Evolutionary conservation across 208 protist genomes (phyloP).

Genomic region (Histomonas meleagridis): DNA sequence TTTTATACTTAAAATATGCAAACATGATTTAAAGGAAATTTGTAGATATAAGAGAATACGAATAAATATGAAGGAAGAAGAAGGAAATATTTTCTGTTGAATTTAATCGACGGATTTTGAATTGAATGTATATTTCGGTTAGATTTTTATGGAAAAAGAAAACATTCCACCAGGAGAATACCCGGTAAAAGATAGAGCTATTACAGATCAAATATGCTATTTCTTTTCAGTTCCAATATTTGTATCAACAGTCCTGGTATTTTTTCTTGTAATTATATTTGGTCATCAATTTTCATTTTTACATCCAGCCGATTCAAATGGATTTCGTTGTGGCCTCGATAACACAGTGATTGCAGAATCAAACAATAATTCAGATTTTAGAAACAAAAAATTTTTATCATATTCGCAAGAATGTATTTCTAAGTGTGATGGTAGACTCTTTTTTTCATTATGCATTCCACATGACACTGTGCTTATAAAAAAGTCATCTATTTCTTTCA

Average conservation of each 20-base stretch:
- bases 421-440: background rate
- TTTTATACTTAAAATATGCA: too few species aligned
- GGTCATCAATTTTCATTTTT: background rate
- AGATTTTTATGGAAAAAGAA: too few species aligned
- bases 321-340: background rate
- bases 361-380: too few species aligned
- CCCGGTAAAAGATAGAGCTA: background rate
- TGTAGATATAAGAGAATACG: too few species aligned
- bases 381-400: too few species aligned
- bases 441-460: conserved; percentile 6
- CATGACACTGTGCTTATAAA: background rate
- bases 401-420: too few species aligned
- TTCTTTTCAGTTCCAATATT: background rate
- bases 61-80: too few species aligned
- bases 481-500: background rate
- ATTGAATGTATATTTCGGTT: too few species aligned
- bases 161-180: background rate
- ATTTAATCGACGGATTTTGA: too few species aligned
- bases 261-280: background rate
- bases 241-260: background rate
- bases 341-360: too few species aligned
- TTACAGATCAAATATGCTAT: background rate
- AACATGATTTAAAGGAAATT: too few species aligned
- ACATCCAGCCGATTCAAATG: background rate
- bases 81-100: too few species aligned